Base-by-base conservation (phyloP, 1,139 yeast genomes). In the Yamadazyma mexicana region DNA sequence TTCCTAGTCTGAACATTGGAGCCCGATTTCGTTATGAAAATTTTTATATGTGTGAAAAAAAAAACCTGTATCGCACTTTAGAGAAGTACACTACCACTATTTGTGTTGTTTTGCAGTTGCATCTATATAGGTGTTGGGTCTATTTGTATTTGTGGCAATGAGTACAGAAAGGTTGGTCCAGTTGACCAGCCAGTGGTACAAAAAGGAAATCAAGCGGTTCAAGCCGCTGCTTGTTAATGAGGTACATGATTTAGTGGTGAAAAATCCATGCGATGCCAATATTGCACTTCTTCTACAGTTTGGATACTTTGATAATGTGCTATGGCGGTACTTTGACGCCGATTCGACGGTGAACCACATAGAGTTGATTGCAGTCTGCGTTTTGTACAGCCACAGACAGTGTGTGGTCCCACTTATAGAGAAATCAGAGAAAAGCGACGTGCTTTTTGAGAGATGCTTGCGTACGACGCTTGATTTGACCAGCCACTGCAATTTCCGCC, bases 301-400 rank as follows among this genome's bases (percentile, higher is more conserved):
- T 3, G 46, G 47, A 20, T 63, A 55, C 46, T 63, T 38, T 15
- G 44, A 51, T 17, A 41, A 51, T 17, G 58, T 64, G 30, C 56
- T 73, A 10, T 75, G 79, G 80, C 59, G 58, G 4, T 48, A 54
- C 33, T 72, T 73, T 42, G 62, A 62, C 35, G 58, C 54, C 12
- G 74, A 73, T 39, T 57, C 63, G 5, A 58, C 73, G 2, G 53
- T 59, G 28, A 62, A 56, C 17, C 79, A 75, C 46, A 56, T 73
- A 4, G 63, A 66, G 37, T 54, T 69, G 37, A 53, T 73, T 11
- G 58, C 64, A 9, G 42, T 51, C 15, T 35, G 52, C 12, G 42
- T 40, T 3, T 39, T 46, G 10, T 48, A 38, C 23, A 50, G 50
- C 16, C 12, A 32, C 11, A 40, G 16, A 12, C 15, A 12, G 29